A percentile compares a stretch with the other conserved stretches of the same genome.
phyloP scores from a whole-genome alignment of 139 green algal species.

The Chlamydomonas asymmetrica region DNA sequence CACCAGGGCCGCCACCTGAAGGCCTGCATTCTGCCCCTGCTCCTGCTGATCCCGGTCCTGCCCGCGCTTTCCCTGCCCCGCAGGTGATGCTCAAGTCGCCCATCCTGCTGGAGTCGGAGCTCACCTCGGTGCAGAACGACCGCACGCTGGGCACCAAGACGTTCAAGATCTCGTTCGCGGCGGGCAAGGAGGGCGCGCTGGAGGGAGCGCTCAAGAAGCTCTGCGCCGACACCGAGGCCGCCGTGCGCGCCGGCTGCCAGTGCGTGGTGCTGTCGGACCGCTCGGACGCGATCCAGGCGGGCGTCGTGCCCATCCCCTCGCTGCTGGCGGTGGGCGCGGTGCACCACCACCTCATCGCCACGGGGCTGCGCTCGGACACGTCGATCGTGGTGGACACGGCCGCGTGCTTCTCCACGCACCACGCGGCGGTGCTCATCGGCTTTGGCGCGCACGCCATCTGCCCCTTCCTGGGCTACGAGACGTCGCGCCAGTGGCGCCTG shows the following conservation, averaged over 20 bases:
- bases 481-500: slow-evolving; percentile 90
- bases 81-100: slow-evolving; percentile 83
- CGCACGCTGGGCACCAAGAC: slow-evolving; percentile 58
- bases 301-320: slow-evolving; percentile 80
- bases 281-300: slow-evolving; percentile 43
- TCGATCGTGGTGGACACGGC: slow-evolving; percentile 96
- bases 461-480: slow-evolving; percentile 96
- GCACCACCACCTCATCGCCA: slow-evolving; percentile 97
- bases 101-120: slow-evolving; percentile 91
- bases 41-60: background rate
- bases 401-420: slow-evolving; percentile 50
- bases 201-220: slow-evolving; percentile 66
- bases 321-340: slow-evolving; percentile 93
- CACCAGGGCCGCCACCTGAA: too few species aligned
- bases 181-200: slow-evolving; percentile 57
- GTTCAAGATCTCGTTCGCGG: slow-evolving; percentile 64
- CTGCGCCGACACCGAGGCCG: slow-evolving; percentile 77
- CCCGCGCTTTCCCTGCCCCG: background rate
- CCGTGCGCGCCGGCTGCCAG: slow-evolving; percentile 81
- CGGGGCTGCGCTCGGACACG: slow-evolving; percentile 79
- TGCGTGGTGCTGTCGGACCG: slow-evolving; percentile 79
- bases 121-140: slow-evolving; percentile 68
- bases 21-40: background rate
- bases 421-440: slow-evolving; percentile 52
- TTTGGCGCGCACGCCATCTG: slow-evolving; percentile 97